A percentile compares a stretch with the other conserved stretches of the same genome.
These are phyloP conservation scores for Fonsecaea nubica DNA, from an alignment of 2,329 filamentous ascomycete species.

Conservation along the genomic window DNA sequence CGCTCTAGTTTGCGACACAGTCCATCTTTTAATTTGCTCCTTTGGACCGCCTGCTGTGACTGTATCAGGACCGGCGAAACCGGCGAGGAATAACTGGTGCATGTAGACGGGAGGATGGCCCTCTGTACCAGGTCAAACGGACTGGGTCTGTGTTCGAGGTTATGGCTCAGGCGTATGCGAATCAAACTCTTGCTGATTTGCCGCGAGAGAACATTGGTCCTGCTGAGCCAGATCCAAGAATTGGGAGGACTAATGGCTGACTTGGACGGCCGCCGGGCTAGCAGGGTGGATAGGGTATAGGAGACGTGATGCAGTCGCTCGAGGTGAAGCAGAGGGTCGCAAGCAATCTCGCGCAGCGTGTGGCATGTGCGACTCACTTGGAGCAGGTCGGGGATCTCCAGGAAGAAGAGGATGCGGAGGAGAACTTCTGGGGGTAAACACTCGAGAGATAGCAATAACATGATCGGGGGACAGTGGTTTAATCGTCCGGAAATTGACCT, in stretches of 20 bases:
- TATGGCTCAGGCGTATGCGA: conserved; percentile 69
- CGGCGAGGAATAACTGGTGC: conserved; percentile 45
- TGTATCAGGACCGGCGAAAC: conserved; percentile 40
- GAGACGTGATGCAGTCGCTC: conserved; percentile 66
- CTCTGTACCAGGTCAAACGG: conserved; percentile 66
- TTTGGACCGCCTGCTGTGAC: conserved; percentile 35
- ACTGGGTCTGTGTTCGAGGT: conserved; percentile 66
- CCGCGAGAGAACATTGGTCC: conserved; percentile 69
- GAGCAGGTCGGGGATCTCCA: conserved; percentile 56
- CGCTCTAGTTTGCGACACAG: conserved; percentile 39
- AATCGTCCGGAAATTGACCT: background rate
- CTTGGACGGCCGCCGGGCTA: conserved; percentile 65
- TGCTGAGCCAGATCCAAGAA: conserved; percentile 70
- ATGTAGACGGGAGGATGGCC: conserved; percentile 70
- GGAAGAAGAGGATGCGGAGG: conserved; percentile 52
- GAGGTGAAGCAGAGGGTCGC: conserved; percentile 69
- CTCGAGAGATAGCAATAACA: conserved; percentile 25
- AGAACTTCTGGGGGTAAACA: conserved; percentile 53
- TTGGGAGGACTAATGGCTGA: conserved; percentile 67
- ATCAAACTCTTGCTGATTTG: conserved; percentile 68
- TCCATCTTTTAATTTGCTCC: conserved; percentile 35
- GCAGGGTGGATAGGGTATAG: conserved; percentile 60
- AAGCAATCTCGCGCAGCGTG: conserved; percentile 66
- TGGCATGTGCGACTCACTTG: conserved; percentile 58
- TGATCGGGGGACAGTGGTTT: background rate